phyloP scores from a whole-genome alignment of 257 asterid species.

The Primulina eburnea region DNA sequence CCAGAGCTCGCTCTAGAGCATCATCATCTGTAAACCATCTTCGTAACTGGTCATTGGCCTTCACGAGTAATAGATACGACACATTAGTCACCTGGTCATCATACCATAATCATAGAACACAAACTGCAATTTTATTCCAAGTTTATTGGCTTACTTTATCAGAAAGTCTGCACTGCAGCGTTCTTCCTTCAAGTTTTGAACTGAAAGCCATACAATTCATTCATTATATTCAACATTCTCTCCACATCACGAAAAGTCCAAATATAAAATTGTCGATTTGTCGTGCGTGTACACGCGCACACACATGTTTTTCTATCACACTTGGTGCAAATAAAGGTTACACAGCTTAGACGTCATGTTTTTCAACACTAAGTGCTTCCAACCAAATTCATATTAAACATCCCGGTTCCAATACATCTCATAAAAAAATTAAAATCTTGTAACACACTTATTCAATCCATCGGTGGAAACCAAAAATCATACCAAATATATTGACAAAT shows the following conservation, averaged over 20 bases:
- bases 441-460: not conserved
- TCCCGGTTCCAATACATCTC: not conserved
- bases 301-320: not conserved
- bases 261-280: no score
- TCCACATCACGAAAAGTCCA: not conserved
- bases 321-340: not conserved
- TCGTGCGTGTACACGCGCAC: not conserved
- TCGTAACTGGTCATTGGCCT: conserved; percentile 71
- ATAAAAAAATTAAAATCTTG: no score
- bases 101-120: not conserved
- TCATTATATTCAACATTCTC: not conserved
- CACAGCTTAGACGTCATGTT: not conserved
- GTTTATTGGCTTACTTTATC: conserved; percentile 62
- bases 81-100: not conserved
- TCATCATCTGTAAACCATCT: conserved; percentile 83
- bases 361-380: not conserved
- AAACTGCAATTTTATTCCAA: conserved; percentile 3
- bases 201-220: not conserved
- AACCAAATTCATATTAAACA: no score
- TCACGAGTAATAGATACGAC: conserved; percentile 23
- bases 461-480: not conserved
- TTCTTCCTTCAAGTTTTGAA: conserved; percentile 84
- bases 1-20: conserved; percentile 83
- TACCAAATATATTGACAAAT: not conserved
- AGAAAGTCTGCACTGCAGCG: conserved; percentile 71